Evolutionary conservation across 441 rosid species (phyloP).

Genomic region (Dalechampia spathulata): DNA sequence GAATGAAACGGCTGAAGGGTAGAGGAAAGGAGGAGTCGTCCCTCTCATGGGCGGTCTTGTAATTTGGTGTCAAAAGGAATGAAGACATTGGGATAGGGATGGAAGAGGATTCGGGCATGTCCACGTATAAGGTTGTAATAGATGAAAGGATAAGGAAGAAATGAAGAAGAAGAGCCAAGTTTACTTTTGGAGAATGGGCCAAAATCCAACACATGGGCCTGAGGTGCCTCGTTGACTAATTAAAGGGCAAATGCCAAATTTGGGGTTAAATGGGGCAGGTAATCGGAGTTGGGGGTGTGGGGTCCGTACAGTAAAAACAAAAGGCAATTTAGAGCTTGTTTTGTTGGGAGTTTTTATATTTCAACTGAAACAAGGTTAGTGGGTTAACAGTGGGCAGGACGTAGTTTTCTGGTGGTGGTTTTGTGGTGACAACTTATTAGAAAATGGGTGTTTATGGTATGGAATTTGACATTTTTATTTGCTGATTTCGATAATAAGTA

Average conservation of each 20-base stretch:
- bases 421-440: neutral
- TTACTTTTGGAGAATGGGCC: neutral
- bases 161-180: neutral
- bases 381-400: conserved; percentile 7
- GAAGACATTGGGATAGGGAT: too few species aligned
- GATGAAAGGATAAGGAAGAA: neutral
- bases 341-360: too few species aligned
- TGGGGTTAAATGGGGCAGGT: too few species aligned
- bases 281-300: neutral
- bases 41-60: too few species aligned
- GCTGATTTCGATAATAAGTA: neutral
- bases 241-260: neutral
- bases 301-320: neutral
- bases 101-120: neutral
- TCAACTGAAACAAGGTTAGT: neutral
- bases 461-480: neutral
- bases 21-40: too few species aligned
- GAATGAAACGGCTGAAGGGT: too few species aligned
- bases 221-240: neutral
- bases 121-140: neutral
- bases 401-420: neutral
- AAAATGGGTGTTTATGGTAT: neutral
- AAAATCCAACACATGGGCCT: neutral
- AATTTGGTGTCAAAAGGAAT: too few species aligned
- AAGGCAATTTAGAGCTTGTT: neutral